Base-by-base conservation (phyloP, 1,139 yeast species). In the Geotrichum klebahnii region DNA sequence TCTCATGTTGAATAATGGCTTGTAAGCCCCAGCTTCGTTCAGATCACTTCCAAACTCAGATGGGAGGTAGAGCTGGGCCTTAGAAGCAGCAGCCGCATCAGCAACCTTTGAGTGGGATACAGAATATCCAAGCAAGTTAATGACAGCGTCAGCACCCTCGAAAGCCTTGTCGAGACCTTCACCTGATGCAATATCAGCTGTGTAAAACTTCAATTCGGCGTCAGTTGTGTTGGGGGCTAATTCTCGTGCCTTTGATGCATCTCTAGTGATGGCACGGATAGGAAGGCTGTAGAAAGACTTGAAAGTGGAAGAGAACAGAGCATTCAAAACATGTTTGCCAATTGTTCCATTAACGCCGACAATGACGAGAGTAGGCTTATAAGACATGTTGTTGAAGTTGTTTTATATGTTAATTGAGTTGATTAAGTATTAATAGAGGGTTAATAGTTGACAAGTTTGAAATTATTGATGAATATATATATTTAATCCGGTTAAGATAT, bases 1-100 rank as follows among this genome's bases (percentile, higher is more conserved):
- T 65, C 81, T 81, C 24, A 56, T 17, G 1, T 50, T 58, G 29
- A 78, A 57, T 71, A 68, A 1, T 71, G 72, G 3, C 74, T 73
- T 26, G 69, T 62, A 49, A 57, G 53, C 26, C 55, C 57, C 16
- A 61, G 63, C 16, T 62, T 58, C 26, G 8, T 55, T 60, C 32
- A 71, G 54, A 46, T 79, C 79, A 36, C 69, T 61, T 43, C 87
- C 87, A 58, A 77, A 81, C 60, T 81, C 85, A 3, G 85, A 77
- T 33, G 86, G 84, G 52, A 81, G 73, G 64, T 74, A 80, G 32
- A 80, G 59, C 61, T 77, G 75, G 41, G 81, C 80, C 4, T 46
- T 43, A 35, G 74, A 73, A 16, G 61, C 61, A 5, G 61, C 60
- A 2, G 76, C 72, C 4, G 79, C 73, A 2, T 70, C 67, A 9